Base-by-base conservation (phyloP, 2,329 filamentous ascomycete genomes). In the Cordyceps javanica region DNA sequence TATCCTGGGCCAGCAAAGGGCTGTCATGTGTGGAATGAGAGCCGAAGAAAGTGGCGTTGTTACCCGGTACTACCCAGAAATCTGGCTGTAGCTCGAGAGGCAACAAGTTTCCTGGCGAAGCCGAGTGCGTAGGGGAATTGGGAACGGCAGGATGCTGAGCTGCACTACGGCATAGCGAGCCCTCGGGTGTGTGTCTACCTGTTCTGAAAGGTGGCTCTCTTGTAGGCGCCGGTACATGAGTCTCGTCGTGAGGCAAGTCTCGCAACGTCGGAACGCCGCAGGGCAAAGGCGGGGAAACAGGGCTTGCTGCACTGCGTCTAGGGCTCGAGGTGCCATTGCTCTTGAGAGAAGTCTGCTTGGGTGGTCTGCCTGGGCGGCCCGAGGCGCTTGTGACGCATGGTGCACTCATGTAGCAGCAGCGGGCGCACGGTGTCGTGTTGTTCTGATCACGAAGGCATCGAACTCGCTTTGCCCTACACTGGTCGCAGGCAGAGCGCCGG, bases 401-500 rank as follows among this genome's bases (percentile, higher is more conserved):
- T 23, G 58, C 53, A 8, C 59, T 56, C 30, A 61, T 60, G 58
- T 59, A 39, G 59, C 19, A 21, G 60, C 62, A 63, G 55, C 62
- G 62, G 48, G 62, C 61, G 50, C 62, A 64, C 19, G 55, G 55
- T 28, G 57, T 57, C 39, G 36, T 59, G 59, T 59, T 62, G 58
- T 62, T 48, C 54, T 62, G 11, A 38, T 55, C 50, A 30, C 62
- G 62, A 42, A 62, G 61, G 58, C 62, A 64, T 39, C 61, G 62
- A 16, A 64, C 61, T 60, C 62, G 59, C 58, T 63, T 64, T 11
- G 61, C 61, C 58, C 62, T 63, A 57, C 62, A 64, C 58, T 60
- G 60, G 58, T 64, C 62, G 59, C 62, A 64, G 55, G 62, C 62
- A 23, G 62, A 63, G 41, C 62, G 61, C 61, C 55, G 62, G 59